phyloP scores from a whole-genome alignment of 2,329 filamentous ascomycete species.

The Colletotrichum gigasporum region DNA sequence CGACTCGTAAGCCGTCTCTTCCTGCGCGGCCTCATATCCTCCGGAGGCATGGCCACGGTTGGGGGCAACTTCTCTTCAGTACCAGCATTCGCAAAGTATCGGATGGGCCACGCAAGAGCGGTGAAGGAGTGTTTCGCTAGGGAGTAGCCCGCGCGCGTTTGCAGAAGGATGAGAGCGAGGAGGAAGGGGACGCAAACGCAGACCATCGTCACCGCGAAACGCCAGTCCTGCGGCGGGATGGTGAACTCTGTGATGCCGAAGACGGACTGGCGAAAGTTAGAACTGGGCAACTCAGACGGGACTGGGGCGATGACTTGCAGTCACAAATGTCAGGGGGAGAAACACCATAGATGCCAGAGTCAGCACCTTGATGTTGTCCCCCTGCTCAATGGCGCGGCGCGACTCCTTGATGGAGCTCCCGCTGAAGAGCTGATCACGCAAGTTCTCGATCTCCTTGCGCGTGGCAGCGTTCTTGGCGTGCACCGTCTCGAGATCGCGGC shows the following conservation, averaged over 20 bases:
- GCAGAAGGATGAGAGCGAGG: constrained; percentile 55
- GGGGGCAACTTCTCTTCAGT: background rate
- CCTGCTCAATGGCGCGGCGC: constrained; percentile 69
- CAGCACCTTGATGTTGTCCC: constrained; percentile 68
- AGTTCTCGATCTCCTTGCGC: constrained; percentile 62
- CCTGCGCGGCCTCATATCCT: constrained; percentile 21
- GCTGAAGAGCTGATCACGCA: constrained; percentile 70
- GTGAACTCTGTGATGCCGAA: constrained; percentile 62
- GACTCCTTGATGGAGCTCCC: constrained; percentile 71
- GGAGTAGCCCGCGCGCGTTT: constrained; percentile 46
- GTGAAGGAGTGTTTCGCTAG: constrained; percentile 14
- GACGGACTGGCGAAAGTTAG: constrained; percentile 49
- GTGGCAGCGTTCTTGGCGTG: constrained; percentile 62
- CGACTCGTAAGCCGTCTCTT: constrained; percentile 30
- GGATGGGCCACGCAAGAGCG: constrained; percentile 15
- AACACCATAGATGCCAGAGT: constrained; percentile 71
- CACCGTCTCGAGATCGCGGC: constrained; percentile 57
- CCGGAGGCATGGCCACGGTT: background rate
- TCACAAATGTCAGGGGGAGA: constrained; percentile 69
- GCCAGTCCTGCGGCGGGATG: constrained; percentile 52
- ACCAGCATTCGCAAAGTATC: background rate
- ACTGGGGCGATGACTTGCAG: constrained; percentile 43
- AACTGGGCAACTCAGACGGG: background rate
- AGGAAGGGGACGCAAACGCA: constrained; percentile 66
- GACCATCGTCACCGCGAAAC: constrained; percentile 68